Percentiles rank a stretch among this genome's conserved stretches.
Conservation (phyloP, 2,329 filamentous ascomycete genomes). For the Sporothrix globosa region DNA sequence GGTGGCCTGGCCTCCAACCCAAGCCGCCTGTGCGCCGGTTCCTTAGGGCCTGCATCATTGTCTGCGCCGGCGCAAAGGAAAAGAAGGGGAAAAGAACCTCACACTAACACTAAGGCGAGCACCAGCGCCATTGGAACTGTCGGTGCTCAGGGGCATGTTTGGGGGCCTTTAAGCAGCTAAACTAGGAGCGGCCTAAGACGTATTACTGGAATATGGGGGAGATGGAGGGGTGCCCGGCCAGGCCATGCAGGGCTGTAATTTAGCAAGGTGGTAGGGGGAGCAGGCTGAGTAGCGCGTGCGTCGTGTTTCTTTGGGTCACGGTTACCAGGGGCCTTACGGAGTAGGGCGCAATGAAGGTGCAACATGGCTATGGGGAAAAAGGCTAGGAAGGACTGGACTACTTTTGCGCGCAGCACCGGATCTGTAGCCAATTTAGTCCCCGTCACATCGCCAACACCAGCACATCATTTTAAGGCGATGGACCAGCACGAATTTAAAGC, state of each 20-base stretch:
- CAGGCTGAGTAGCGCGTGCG: slow-evolving; percentile 3
- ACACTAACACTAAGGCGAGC: slow-evolving; percentile 21
- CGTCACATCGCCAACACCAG: slow-evolving; percentile 29
- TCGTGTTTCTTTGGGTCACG: neutral
- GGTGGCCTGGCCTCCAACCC: neutral
- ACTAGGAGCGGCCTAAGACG: neutral
- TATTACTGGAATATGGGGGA: slow-evolving; percentile 13
- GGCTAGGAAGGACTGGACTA: neutral
- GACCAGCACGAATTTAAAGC: slow-evolving; percentile 19
- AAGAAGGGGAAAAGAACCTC: neutral
- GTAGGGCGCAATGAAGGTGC: neutral
- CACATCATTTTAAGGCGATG: slow-evolving; percentile 20
- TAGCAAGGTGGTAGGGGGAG: neutral
- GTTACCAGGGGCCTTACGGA: neutral
- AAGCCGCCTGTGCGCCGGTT: slow-evolving; percentile 9
- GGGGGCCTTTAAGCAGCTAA: neutral
- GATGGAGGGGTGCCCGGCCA: neutral
- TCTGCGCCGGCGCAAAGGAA: slow-evolving; percentile 29
- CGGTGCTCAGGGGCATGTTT: slow-evolving; percentile 26
- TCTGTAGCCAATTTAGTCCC: slow-evolving; percentile 29
- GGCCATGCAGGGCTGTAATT: neutral
- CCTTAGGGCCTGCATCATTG: slow-evolving; percentile 18
- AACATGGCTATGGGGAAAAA: neutral
- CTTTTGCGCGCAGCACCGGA: slow-evolving; percentile 21
- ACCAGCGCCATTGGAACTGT: slow-evolving; percentile 22